Percentiles rank a stretch among this genome's conserved stretches.
phyloP scores from a whole-genome alignment of 2,329 filamentous ascomycete species.

The Blumeriella jaapii region DNA sequence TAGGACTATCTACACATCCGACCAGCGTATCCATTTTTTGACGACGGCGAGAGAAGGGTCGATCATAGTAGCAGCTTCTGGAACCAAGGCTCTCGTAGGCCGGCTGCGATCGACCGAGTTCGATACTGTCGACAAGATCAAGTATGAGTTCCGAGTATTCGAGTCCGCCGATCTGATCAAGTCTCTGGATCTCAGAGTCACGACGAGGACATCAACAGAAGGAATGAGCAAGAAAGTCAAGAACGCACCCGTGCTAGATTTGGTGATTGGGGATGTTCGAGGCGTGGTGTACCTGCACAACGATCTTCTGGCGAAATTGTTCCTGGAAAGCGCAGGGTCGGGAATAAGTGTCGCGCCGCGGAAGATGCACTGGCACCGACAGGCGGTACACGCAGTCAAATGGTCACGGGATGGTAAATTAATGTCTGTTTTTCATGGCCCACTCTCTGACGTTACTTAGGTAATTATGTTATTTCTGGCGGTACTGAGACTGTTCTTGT shows the following conservation, averaged over 20 bases:
- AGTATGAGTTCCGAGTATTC: slow-evolving; percentile 47
- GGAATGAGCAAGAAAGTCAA: slow-evolving; percentile 22
- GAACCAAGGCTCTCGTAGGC: slow-evolving; percentile 49
- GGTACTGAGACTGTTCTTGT: slow-evolving; percentile 83
- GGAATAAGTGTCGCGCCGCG: slow-evolving; percentile 34
- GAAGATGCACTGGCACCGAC: slow-evolving; percentile 84
- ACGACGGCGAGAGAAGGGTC: slow-evolving; percentile 42
- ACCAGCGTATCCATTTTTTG: slow-evolving; percentile 35
- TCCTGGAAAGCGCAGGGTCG: slow-evolving; percentile 23
- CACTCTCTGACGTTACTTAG: slow-evolving; percentile 36
- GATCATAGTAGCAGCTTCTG: slow-evolving; percentile 44
- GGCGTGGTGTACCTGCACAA: slow-evolving; percentile 76
- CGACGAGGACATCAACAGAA: slow-evolving; percentile 13
- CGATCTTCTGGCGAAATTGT: slow-evolving; percentile 52
- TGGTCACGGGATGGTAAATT: slow-evolving; percentile 80
- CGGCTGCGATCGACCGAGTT: slow-evolving; percentile 29
- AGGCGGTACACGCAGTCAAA: slow-evolving; percentile 70
- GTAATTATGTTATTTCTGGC: slow-evolving; percentile 88
- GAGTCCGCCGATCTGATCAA: slow-evolving; percentile 52
- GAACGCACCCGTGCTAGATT: slow-evolving; percentile 43
- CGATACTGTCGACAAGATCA: slow-evolving; percentile 32
- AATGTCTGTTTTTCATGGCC: not conserved
- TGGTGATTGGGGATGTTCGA: slow-evolving; percentile 65
- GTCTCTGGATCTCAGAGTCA: slow-evolving; percentile 50
- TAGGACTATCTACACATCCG: slow-evolving; percentile 32